These are phyloP conservation scores for Mortierella claussenii DNA, from an alignment of 192 early-diverging fungal genomes.

Conservation along the genomic window DNA sequence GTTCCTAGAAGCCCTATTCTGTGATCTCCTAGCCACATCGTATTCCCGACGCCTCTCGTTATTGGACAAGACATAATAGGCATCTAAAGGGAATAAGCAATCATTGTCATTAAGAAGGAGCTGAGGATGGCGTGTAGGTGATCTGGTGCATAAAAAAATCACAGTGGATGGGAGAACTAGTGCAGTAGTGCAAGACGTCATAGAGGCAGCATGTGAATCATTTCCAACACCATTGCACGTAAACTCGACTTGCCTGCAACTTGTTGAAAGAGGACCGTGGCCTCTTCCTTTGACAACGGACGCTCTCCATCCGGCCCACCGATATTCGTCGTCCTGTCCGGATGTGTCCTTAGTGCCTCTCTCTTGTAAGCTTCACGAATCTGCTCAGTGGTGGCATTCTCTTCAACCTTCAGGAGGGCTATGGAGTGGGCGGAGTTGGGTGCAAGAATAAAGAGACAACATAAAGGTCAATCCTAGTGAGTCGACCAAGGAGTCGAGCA, in stretches of 20 bases:
- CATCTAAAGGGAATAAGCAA: constrained; percentile 54
- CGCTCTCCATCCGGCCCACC: constrained; percentile 53
- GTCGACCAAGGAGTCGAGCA: background rate
- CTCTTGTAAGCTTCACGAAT: constrained; percentile 87
- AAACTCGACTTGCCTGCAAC: constrained; percentile 69
- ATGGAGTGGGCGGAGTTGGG: background rate
- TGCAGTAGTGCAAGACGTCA: too few relatives aligned
- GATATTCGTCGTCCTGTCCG: constrained; percentile 71
- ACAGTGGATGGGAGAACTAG: too few relatives aligned
- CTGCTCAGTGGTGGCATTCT: constrained; percentile 69
- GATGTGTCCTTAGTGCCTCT: constrained; percentile 75
- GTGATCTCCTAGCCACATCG: constrained; percentile 51
- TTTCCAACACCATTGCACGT: background rate
- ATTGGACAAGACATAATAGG: constrained; percentile 81
- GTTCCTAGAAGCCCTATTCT: constrained; percentile 1
- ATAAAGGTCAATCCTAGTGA: background rate
- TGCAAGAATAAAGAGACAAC: background rate
- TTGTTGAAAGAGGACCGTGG: constrained; percentile 69
- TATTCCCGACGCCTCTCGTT: constrained; percentile 58
- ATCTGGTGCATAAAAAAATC: too few relatives aligned
- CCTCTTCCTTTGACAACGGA: constrained; percentile 43
- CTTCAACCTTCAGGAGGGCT: constrained; percentile 64
- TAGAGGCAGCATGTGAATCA: too few relatives aligned
- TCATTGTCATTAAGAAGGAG: too few relatives aligned
- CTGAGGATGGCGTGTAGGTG: background rate